Evolutionary conservation across 2,329 filamentous ascomycete genomes (phyloP), one percentile per base, ranked within the genome.

Genomic region (Chaetoscypha palmicola): DNA sequence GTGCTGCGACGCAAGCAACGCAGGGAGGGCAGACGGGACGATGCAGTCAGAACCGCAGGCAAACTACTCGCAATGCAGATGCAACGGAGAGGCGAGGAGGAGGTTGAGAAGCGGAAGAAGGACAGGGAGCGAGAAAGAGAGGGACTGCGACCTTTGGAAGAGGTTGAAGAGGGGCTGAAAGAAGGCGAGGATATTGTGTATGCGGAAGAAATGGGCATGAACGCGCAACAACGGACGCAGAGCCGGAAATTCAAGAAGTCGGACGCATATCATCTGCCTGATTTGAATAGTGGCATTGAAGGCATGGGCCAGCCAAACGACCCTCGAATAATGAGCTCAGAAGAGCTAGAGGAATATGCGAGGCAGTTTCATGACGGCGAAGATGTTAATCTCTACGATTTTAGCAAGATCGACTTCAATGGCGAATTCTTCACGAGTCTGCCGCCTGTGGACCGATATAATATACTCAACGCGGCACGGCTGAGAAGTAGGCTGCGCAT

Each of bases 361-460:
- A 74, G 83, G 40, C 90, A 97, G 52, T 97, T 97, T 58, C 79
- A 96, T 58, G 80, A 79, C 48, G 92, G 92, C 43, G 89, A 97
- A 64, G 91, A 97, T 62, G 84, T 97, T 56, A 82, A 83, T 52
- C 66, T 90, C 4, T 97, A 97, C 65, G 91, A 97, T 66, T 98
- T 98, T 61, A 94, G 86, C 60, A 97, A 97, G 66, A 98, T 98
- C 56, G 92, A 98, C 61, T 98, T 97, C 58, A 86, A 97, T 53
- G 87, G 90, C 53, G 81, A 91, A 10, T 98, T 98, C 66, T 98
- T 98, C 68, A 79, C 85, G 62, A 95, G 88, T 61, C 66, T 98
- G 45, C 92, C 94, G 0, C 74, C 89, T 1, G 83, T 83, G 2
- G 92, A 98, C 68, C 79, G 91, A 38, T 98, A 98, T 69, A 97